Percentiles rank a stretch among this genome's conserved stretches.
Evolutionary conservation across 2,329 filamentous ascomycete genomes (phyloP).

Genomic region (Cadophora malorum): DNA sequence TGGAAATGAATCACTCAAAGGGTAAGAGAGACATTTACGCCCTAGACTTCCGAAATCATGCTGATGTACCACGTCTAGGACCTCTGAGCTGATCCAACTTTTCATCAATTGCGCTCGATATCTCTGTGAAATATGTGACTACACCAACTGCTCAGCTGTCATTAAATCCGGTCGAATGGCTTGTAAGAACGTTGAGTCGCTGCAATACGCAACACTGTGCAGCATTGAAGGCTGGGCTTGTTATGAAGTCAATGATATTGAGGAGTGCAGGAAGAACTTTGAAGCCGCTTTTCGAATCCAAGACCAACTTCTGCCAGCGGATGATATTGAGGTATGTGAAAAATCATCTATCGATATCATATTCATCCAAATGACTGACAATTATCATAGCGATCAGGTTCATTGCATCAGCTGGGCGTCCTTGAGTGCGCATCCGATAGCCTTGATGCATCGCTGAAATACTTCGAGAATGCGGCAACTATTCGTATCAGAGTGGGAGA

Average conservation of each 20-base stretch:
- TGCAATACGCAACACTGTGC: constrained; percentile 28
- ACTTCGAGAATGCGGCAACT: constrained; percentile 30
- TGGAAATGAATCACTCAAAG: background rate
- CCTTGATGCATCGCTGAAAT: constrained; percentile 26
- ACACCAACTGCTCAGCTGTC: constrained; percentile 23
- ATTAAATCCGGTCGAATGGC: constrained; percentile 23
- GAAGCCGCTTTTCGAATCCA: constrained; percentile 27
- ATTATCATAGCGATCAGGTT: background rate
- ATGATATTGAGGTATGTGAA: constrained; percentile 24
- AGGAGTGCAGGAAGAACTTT: constrained; percentile 30
- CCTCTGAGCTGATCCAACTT: constrained; percentile 26
- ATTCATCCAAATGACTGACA: too few species aligned
- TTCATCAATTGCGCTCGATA: constrained; percentile 32
- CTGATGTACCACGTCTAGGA: too few species aligned
- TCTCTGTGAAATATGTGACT: constrained; percentile 32
- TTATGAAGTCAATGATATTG: constrained; percentile 33
- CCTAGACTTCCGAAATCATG: too few species aligned
- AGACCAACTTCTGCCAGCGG: constrained; percentile 18
- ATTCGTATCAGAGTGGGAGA: constrained; percentile 30
- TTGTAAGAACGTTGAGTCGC: constrained; percentile 26
- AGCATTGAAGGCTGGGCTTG: constrained; percentile 22
- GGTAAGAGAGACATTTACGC: background rate
- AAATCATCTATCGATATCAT: background rate
- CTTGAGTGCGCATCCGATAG: constrained; percentile 31
- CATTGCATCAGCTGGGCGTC: constrained; percentile 37